Conservation (phyloP, 306 rosid species). For the Sicyos baderoa region DNA sequence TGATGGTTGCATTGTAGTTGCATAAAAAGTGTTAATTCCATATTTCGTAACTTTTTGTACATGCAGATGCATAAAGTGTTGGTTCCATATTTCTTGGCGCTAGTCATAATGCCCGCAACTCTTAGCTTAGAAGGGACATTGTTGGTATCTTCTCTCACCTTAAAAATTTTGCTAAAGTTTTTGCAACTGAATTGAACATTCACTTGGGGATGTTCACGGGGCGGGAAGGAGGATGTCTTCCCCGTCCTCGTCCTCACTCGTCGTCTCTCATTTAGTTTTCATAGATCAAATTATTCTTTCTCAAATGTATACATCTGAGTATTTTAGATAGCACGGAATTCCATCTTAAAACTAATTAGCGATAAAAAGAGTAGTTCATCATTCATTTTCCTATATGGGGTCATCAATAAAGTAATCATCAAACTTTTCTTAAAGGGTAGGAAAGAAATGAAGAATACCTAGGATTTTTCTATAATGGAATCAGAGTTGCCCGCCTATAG, state of each 20-base stretch:
- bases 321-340: no score
- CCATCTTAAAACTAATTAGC: no score
- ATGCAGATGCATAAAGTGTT: conserved; percentile 79
- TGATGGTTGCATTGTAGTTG: conserved; percentile 40
- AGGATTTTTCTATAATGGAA: not conserved
- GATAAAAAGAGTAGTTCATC: no score
- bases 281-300: not conserved
- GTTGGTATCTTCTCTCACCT: conserved; percentile 46
- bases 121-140: conserved; percentile 84
- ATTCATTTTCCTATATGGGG: no score
- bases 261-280: no score
- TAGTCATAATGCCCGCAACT: conserved; percentile 65
- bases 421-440: not conserved
- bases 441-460: not conserved
- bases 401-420: not conserved
- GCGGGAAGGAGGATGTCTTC: not conserved
- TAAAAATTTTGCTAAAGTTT: not conserved
- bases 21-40: conserved; percentile 57
- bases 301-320: not conserved
- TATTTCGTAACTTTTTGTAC: conserved; percentile 25
- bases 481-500: no score
- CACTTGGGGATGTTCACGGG: not conserved
- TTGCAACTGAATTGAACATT: not conserved
- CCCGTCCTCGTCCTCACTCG: not conserved
- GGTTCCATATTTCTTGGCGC: conserved; percentile 65